phyloP scores from a whole-genome alignment of 345 rosid species.

The Aethionema arabicum region DNA sequence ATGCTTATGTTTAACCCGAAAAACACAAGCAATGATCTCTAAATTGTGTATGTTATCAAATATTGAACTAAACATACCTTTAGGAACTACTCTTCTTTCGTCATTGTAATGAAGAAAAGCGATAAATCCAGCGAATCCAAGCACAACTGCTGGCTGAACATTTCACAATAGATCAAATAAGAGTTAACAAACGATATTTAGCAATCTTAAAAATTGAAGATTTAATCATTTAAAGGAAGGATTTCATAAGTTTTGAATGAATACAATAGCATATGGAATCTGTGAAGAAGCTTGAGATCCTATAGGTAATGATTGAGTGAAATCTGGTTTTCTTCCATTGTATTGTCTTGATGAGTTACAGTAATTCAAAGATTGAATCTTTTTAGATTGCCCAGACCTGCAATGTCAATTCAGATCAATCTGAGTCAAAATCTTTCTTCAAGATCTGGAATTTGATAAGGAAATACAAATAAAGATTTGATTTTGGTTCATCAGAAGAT shows the following conservation, averaged over 20 bases:
- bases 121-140: constrained; percentile 64
- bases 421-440: background rate
- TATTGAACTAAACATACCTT: constrained; percentile 43
- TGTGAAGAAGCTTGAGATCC: constrained; percentile 42
- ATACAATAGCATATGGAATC: constrained; percentile 52
- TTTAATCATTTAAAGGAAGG: background rate
- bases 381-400: constrained; percentile 49
- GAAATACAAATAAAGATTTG: background rate
- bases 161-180: background rate
- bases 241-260: constrained; percentile 9
- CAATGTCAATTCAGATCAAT: background rate
- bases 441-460: background rate
- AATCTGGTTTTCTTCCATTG: constrained; percentile 27
- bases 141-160: constrained; percentile 61
- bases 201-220: background rate
- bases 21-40: too few species aligned
- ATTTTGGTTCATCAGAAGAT: background rate
- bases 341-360: constrained; percentile 45
- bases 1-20: too few species aligned
- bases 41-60: too few species aligned
- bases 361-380: constrained; percentile 53
- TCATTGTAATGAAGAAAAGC: constrained; percentile 68
- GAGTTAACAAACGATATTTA: background rate
- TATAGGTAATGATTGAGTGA: constrained; percentile 30
- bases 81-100: constrained; percentile 64